Evolutionary conservation across 768 basidiomycete species (phyloP).

Genomic region (Naganishia vishniacii): DNA sequence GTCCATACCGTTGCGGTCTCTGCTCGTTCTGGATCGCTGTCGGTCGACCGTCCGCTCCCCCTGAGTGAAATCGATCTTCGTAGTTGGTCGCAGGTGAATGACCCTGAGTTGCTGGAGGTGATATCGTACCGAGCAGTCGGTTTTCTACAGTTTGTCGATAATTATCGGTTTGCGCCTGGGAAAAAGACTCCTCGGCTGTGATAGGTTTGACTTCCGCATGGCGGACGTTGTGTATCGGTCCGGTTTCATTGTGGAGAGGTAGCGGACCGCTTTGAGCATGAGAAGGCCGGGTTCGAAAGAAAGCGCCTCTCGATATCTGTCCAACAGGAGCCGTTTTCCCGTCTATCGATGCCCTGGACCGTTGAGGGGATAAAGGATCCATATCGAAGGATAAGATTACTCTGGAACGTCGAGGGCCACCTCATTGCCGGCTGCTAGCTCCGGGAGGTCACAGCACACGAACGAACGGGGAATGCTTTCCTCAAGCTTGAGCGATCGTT

Average conservation of each 20-base stretch:
- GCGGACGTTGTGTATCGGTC: neutral
- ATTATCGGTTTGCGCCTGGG: neutral
- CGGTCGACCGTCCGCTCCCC: neutral
- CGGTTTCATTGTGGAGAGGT: neutral
- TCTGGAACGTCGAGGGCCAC: too few species aligned
- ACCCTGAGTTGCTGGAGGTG: constrained; percentile 16
- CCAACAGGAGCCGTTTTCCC: constrained; percentile 31
- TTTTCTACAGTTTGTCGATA: neutral
- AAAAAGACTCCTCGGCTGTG: neutral
- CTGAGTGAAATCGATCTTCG: neutral
- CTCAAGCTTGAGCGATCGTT: too few species aligned
- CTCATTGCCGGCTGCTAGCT: neutral
- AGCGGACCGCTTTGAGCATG: neutral
- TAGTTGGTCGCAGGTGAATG: constrained; percentile 18
- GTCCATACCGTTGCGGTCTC: neutral
- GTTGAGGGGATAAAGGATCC: constrained; percentile 16
- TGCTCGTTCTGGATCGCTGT: neutral
- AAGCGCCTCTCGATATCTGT: constrained; percentile 45
- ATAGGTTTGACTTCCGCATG: neutral
- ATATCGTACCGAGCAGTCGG: constrained; percentile 4
- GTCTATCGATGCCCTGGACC: neutral
- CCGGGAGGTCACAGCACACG: neutral
- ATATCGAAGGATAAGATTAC: neutral
- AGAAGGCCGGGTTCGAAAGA: constrained; percentile 39
- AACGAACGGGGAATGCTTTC: too few species aligned